Evolutionary conservation across 2,329 filamentous ascomycete genomes (phyloP), one percentile per base, ranked within the genome.

Genomic region (Orbilia brochopaga): DNA sequence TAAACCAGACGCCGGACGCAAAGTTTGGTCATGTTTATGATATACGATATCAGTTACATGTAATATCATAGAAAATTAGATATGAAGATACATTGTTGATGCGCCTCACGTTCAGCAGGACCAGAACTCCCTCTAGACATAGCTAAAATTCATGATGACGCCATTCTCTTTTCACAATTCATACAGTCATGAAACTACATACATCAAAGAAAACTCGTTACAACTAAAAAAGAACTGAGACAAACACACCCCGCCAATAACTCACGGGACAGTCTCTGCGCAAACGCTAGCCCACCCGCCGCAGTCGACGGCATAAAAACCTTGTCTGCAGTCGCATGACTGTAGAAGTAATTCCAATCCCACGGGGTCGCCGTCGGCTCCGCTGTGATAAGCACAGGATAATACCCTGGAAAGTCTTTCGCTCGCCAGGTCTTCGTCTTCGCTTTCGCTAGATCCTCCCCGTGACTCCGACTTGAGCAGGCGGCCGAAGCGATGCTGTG

Each of bases 391-490:
- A 65, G 8, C 1, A 72, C 55, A 6, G 60, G 54, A 51, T 72
- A 72, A 46, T 60, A 65, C 6, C 67, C 67, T 15, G 67, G 60
- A 27, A 72, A 72, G 11, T 56, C 60, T 1, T 50, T 24, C 13
- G 37, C 53, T 17, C 52, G 50, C 54, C 61, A 64, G 2, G 67
- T 72, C 17, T 23, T 52, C 17, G 55, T 72, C 6, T 30, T 40
- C 21, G 59, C 67, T 24, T 37, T 17, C 11, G 48, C 32, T 1
- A 58, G 3, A 42, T 72, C 60, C 19, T 64, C 19, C 2, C 67
- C 67, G 32, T 72, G 67, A n/a, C 17, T 53, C 17, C 67, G 40
- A 50, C 50, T 72, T 7, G 60, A 72, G 24, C 67, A 72, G 3
- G 60, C 51, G 7, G 67, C 67, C 4, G 19, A 13, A 1, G 55